These are phyloP conservation scores for Pichia californica DNA, from an alignment of 805 yeast species.

Conservation along the genomic window DNA sequence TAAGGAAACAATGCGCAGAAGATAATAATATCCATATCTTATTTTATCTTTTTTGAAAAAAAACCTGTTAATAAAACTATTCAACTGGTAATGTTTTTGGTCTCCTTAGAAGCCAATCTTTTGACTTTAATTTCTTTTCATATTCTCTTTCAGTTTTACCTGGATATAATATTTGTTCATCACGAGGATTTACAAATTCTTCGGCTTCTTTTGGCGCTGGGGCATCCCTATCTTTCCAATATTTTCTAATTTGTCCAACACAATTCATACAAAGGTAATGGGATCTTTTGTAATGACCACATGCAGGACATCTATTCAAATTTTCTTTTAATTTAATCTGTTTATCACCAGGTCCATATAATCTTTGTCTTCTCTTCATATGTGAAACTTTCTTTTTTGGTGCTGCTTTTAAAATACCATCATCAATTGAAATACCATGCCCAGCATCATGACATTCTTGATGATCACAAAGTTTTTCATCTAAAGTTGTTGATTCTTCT, in stretches of 20 bases:
- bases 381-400: slow-evolving; percentile 93
- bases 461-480: slow-evolving; percentile 17
- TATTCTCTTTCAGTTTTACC: slow-evolving; percentile 50
- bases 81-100: slow-evolving; percentile 51
- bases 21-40: too few species aligned
- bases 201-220: slow-evolving; percentile 28
- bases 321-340: slow-evolving; percentile 70
- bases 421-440: slow-evolving; percentile 31
- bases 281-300: slow-evolving; percentile 87
- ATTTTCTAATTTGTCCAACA: slow-evolving; percentile 68
- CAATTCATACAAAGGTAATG: slow-evolving; percentile 93
- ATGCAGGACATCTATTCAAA: slow-evolving; percentile 87
- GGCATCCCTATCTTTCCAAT: slow-evolving; percentile 47
- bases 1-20: too few species aligned
- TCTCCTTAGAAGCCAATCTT: slow-evolving; percentile 49
- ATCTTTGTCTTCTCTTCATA: slow-evolving; percentile 75
- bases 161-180: slow-evolving; percentile 64
- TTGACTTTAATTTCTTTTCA: slow-evolving; percentile 43
- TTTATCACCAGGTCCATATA: slow-evolving; percentile 76
- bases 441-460: slow-evolving; percentile 20
- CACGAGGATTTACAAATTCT: slow-evolving; percentile 48
- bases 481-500: slow-evolving; percentile 10
- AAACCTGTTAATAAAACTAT: too few species aligned
- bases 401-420: slow-evolving; percentile 77
- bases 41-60: too few species aligned